Evolutionary conservation across 495 filamentous ascomycete genomes (phyloP).

Genomic region (Extremus antarcticus): DNA sequence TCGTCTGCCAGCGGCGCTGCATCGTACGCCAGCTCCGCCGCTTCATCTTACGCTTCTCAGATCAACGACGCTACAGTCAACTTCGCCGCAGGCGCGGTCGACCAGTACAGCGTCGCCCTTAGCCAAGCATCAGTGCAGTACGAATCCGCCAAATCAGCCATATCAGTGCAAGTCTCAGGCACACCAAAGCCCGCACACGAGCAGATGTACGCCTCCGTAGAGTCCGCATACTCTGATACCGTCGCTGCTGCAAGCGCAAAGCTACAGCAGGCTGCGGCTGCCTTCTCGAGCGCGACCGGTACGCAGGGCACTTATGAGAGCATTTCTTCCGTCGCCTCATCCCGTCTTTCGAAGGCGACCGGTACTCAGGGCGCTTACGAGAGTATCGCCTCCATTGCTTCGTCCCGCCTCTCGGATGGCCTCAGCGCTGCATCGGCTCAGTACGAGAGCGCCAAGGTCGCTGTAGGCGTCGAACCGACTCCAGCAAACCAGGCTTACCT

Average conservation of each 20-base stretch:
- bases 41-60: slow-evolving; percentile 27
- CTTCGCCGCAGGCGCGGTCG: slow-evolving; percentile 39
- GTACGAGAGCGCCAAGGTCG: slow-evolving; percentile 48
- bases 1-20: slow-evolving; percentile 19
- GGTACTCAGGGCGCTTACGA: slow-evolving; percentile 40
- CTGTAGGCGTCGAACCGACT: slow-evolving; percentile 46
- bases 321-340: slow-evolving; percentile 54
- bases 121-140: slow-evolving; percentile 52
- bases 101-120: slow-evolving; percentile 51
- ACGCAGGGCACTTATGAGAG: slow-evolving; percentile 42
- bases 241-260: slow-evolving; percentile 49
- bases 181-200: slow-evolving; percentile 51
- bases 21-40: slow-evolving; percentile 12
- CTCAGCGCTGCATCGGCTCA: slow-evolving; percentile 54
- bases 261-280: slow-evolving; percentile 39
- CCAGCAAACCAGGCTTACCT: slow-evolving; percentile 44
- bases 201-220: slow-evolving; percentile 54
- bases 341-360: slow-evolving; percentile 48
- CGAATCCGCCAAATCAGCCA: slow-evolving; percentile 51
- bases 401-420: slow-evolving; percentile 52
- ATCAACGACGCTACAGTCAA: slow-evolving; percentile 18
- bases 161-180: slow-evolving; percentile 56
- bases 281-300: slow-evolving; percentile 29
- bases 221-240: slow-evolving; percentile 56
- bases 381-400: slow-evolving; percentile 53